Base-by-base conservation (phyloP, 192 early-diverging fungal species). In the Pilaira anomala region DNA sequence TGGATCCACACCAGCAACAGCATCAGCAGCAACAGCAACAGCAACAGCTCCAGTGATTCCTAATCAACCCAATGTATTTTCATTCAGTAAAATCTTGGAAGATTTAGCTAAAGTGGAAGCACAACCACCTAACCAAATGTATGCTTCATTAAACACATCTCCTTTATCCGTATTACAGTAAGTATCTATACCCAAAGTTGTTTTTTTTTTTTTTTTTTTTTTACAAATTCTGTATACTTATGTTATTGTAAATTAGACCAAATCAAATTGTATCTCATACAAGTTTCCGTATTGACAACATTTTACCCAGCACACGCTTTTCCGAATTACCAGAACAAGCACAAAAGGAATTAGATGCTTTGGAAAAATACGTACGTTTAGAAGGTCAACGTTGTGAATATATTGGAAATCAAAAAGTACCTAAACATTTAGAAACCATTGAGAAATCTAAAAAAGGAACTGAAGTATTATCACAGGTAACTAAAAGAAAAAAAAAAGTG, bases 321-420 rank as follows among this genome's bases (percentile, higher is more conserved):
- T 46, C 61, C 18, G 70, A 72, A 41, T 25, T 72, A 25, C 70
- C 70, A 11, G 70, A 72, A 42, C 42, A 42, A 33, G 70, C 70
- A 11, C 58, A 63, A 21, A 46, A 40, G 18, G 64, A 72, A 48
- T 48, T 72, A 11, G 70, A 72, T 28, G 65, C 62, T 25, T 49
- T 72, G 21, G 64, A 72, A 41, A 59, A 55, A n/a, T 63, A 66
- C 53, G 44, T 72, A 12, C 70, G 58, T 22, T 59, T 25, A 4
- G 70, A 72, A 42, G 42, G 41, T 0, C 70, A 72, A 33, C 45
- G 48, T 26, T 62, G 59, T 26, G 70, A 72, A 45, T 66, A 72
- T n/a, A 52, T 72, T 2, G 48, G 55, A 51, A 66, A 66, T 6
- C 57, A 60, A 6, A 62, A 29, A 21, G 53, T 40, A 30, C 59